Conservation (phyloP, 139 green algal species). For the Zygnema cylindricum region DNA sequence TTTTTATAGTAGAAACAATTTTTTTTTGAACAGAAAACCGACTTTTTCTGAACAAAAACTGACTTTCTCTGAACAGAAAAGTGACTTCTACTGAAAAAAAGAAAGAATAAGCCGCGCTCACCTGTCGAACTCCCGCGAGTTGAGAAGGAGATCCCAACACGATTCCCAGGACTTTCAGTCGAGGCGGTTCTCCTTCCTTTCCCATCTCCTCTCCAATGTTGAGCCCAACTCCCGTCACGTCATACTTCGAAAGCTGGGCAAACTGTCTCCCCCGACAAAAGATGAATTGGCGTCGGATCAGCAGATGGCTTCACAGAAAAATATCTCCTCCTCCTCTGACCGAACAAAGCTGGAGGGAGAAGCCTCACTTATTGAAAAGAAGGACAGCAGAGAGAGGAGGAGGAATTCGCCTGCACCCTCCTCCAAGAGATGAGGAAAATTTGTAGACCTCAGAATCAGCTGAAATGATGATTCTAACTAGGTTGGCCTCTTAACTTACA, state of each 20-base stretch:
- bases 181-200: constrained; percentile 53
- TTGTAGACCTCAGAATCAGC: neutral
- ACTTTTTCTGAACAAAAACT: too few species aligned
- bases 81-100: too few species aligned
- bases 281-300: neutral
- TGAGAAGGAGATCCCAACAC: constrained; percentile 70
- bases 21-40: too few species aligned
- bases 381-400: neutral
- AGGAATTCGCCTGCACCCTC: neutral
- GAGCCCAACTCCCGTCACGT: constrained; percentile 91
- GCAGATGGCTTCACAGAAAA: neutral
- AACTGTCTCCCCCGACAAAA: constrained; percentile 73
- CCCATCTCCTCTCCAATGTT: constrained; percentile 88
- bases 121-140: constrained; percentile 16
- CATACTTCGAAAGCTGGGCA: constrained; percentile 87
- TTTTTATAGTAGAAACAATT: too few species aligned
- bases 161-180: constrained; percentile 85
- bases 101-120: neutral
- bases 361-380: neutral
- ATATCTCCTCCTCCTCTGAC: neutral
- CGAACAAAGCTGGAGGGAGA: neutral
- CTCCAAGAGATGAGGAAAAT: neutral
- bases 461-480: too few species aligned
- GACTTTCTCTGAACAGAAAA: too few species aligned
- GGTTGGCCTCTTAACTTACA: too few species aligned